Evolutionary conservation across 139 green algal genomes (phyloP), one percentile per base, ranked within the genome.

Genomic region (Chlamydomonas schloesseri): DNA sequence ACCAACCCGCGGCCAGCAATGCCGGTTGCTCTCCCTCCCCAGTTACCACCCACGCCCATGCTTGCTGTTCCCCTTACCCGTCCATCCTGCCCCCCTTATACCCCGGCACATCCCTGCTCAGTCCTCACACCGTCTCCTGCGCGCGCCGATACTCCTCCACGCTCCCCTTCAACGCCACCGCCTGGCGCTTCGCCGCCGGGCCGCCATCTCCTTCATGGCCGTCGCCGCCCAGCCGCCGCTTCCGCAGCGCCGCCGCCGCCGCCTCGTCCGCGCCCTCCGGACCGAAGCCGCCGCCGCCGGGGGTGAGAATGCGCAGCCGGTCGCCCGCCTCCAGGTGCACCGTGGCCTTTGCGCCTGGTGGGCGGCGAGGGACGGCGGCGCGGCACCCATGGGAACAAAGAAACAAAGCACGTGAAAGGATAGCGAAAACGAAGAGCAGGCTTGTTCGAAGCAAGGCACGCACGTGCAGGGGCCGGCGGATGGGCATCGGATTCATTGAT

Each of bases 241-340:
- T 58, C 80, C 85, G 68, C 9, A 75, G 58, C 29, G 24, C 33
- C 46, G 4, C 37, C 70, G 65, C 64, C n/a, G 58, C 18, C 21
- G 9, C 87, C 28, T 81, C 71, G 24, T 80, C 58, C 15, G 68
- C 81, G 5, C 71, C 57, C 24, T 37, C 18, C 9, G 71, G 36
- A 0, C 94, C 94, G 80, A 89, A 97, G 4, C 95, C 95, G 18
- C 94, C 95, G 0, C 91, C 95, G 37, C 96, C 96, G 4, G 96
- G 96, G 0, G 95, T 97, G 0, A 92, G 36, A 33, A 98, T 94
- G 1, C 73, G 83, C 24, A 98, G 82, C 85, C 83, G 33, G 71
- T 95, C 93, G 0, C 94, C 93, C n/a, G 88, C 88, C 28, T 88
- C 62, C 77, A 98, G 72, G 71, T 90, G 53, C n/a, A 97, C 91